These are phyloP conservation scores for Nitzschia sp. DNA, from an alignment of 108 stramenopile genomes.

Conservation along the genomic window DNA sequence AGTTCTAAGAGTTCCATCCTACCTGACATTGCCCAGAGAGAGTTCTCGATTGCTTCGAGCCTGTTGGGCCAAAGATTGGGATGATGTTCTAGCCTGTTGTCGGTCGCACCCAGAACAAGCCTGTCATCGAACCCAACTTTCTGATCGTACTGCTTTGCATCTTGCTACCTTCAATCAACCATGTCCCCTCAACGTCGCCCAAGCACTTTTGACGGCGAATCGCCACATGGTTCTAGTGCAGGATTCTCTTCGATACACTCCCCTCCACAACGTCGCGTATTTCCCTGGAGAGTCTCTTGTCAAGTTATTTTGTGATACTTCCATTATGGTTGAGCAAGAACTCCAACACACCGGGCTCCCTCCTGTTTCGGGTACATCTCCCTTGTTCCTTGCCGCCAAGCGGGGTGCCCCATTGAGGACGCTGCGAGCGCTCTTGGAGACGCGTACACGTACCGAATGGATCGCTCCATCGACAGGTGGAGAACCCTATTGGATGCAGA, in stretches of 20 bases:
- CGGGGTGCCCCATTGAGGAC: conserved; percentile 24
- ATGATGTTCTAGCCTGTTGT: conserved; percentile 14
- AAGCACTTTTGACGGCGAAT: conserved; percentile 29
- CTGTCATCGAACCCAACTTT: conserved; percentile 19
- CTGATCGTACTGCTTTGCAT: conserved; percentile 34
- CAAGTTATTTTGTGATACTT: conserved; percentile 23
- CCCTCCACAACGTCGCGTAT: conserved; percentile 33
- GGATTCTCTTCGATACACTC: conserved; percentile 34
- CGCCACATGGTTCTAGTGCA: conserved; percentile 30
- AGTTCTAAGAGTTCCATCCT: conserved; percentile 22
- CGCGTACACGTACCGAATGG: conserved; percentile 28
- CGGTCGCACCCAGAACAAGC: conserved; percentile 24
- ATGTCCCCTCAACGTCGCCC: conserved; percentile 33
- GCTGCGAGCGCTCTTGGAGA: conserved; percentile 23
- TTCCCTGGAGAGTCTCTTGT: conserved; percentile 10
- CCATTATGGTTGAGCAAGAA: conserved; percentile 32
- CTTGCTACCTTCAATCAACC: conserved; percentile 29
- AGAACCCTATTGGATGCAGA: conserved; percentile 34
- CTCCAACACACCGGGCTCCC: background rate
- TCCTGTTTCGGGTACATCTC: conserved; percentile 18
- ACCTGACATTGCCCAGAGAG: conserved; percentile 14
- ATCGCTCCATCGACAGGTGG: conserved; percentile 44
- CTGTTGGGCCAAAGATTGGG: conserved; percentile 31
- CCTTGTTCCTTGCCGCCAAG: conserved; percentile 37
- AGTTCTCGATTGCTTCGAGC: conserved; percentile 18